Base-by-base conservation (phyloP, 768 basidiomycete species). In the Kwoniella sp. region DNA sequence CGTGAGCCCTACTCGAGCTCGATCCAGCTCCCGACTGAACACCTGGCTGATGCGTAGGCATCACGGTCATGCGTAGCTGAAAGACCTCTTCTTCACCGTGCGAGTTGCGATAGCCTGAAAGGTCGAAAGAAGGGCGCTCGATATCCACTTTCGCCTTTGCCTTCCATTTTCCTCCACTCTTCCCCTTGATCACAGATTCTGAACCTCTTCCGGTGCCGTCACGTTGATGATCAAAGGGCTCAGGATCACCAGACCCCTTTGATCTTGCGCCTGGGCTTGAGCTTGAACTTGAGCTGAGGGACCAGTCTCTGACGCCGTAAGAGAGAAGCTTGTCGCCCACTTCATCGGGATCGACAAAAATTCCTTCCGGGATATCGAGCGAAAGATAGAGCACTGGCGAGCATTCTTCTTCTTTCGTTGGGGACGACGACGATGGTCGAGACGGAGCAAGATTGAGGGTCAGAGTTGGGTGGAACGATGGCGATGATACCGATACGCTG, bases 311-410 rank as follows among this genome's bases (percentile, higher is more conserved):
- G 15, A 55, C 37, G 8, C 53, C 61, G 37, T 4, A 38, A 4
- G 4, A 22, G 2, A 30, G 15, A 11, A 52, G 55, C 30, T 48
- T 63, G 34, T 63, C 58, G 23, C n/a, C 25, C 28, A 75, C 26
- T 45, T 75, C 70, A 45, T 73, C 68, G 8, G 55, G 55, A 50
- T 75, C 74, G 11, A 70, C 23, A 52, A 75, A 75, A 12, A 75
- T 20, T 22, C 37, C 66, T 55, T 75, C 74, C 25, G 71, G 68
- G 15, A 73, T 31, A 37, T 22, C 20, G 3, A 69, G 4, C 26
- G 41, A 23, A 45, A 58, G 2, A 13, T 26, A 50, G 12, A 48
- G 3, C n/a, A 17, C 3, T 3, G 58, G 56, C 9, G 28, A 31
- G 13, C 41, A 26, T 17, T 38, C 23, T 55, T 26, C 23, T 30